Base-by-base conservation (phyloP, 352 stramenopile species). In the Pilasporangium apinafurcum region DNA sequence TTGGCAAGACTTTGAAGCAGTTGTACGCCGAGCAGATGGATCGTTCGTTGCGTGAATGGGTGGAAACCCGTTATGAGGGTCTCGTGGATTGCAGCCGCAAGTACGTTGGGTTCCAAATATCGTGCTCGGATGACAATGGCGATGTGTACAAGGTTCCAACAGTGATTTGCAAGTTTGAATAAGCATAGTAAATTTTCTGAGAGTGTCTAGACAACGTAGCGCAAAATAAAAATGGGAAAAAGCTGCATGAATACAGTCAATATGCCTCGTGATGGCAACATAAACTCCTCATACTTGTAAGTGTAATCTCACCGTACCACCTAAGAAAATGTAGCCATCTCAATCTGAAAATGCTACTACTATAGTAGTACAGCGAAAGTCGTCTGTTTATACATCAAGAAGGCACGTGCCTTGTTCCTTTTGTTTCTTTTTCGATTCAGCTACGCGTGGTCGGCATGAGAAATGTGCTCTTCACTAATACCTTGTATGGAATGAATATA, bases 151-250 rank as follows among this genome's bases (percentile, higher is more conserved):
- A 81, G 51, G 79, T 92, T 33, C 81, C 81, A 25, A 91, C 76
- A n/a, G 78, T 92, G 48, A 70, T 92, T 45, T 92, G 78, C 65
- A 90, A 87, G 68, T 87, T 90, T 56, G 62, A 57, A 37, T 90
- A 66, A 55, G 55, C 16, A 47, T 22, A 34, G 20, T 16, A n/a
- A n/a, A n/a, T n/a, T n/a, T n/a, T n/a, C n/a, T n/a, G 34, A 29
- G 13, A 16, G n/a, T 37, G 25, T 28, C n/a, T n/a, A n/a, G n/a
- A n/a, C n/a, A n/a, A n/a, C n/a, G n/a, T n/a, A n/a, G n/a, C n/a
- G n/a, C n/a, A n/a, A n/a, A 18, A 20, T 21, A 9, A 14, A 27
- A 36, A 51, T 36, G 44, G 22, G 33, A 44, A 41, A 18, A 24
- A 51, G 12, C 39, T 16, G 24, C 8, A 8, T 10, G n/a, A 12